Percentiles rank a stretch among this genome's conserved stretches.
These are phyloP conservation scores for Wickerhamomyces ciferrii DNA, from an alignment of 805 yeast species.

Conservation along the genomic window DNA sequence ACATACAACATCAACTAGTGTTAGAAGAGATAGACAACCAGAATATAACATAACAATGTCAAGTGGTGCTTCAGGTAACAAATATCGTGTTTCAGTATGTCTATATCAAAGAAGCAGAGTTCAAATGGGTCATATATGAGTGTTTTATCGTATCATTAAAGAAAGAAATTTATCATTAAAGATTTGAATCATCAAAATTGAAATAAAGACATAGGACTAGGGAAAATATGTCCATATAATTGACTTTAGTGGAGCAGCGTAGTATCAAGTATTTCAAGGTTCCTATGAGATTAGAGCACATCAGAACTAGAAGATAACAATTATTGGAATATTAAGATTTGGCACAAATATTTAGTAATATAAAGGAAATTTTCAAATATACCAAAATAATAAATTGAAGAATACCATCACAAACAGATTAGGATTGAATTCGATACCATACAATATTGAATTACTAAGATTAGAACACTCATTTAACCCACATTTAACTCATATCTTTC, in stretches of 20 bases:
- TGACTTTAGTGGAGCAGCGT: neutral
- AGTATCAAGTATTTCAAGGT: neutral
- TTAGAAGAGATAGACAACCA: neutral
- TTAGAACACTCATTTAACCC: neutral
- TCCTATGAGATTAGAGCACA: too few relatives aligned
- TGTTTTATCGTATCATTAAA: neutral
- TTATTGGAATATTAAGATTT: too few relatives aligned
- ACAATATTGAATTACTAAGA: too few relatives aligned
- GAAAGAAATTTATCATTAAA: neutral
- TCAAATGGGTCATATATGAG: neutral
- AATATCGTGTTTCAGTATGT: constrained; percentile 99
- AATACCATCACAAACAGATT: too few relatives aligned
- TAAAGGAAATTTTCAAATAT: too few relatives aligned
- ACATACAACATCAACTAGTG: neutral
- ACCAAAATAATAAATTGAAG: too few relatives aligned
- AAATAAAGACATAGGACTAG: too few relatives aligned
- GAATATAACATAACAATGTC: constrained; percentile 50
- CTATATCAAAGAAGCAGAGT: constrained; percentile 1
- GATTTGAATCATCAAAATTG: neutral
- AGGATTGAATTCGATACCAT: too few relatives aligned
- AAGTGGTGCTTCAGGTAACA: constrained; percentile 98
- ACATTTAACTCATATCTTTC: neutral
- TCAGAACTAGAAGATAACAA: too few relatives aligned
- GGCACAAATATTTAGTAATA: too few relatives aligned
- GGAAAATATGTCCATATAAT: too few relatives aligned